Conservation (phyloP, 305 asterid genomes). For the Rubia tinctorum region DNA sequence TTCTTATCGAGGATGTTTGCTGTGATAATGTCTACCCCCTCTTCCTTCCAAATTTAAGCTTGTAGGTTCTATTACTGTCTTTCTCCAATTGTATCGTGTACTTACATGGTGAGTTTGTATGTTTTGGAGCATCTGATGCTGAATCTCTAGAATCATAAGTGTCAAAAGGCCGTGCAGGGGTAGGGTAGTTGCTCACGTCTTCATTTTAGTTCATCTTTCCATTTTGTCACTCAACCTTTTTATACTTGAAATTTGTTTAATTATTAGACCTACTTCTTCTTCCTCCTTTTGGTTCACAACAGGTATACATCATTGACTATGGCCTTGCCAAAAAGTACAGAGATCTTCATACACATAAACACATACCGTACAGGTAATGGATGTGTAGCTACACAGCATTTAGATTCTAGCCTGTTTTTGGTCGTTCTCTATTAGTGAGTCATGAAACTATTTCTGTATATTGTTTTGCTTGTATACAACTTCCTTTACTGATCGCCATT, state of each 20-base stretch:
- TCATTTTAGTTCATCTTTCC: not conserved
- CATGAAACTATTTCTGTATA: not conserved
- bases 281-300: constrained; percentile 19
- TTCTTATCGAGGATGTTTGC: not conserved
- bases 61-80: not conserved
- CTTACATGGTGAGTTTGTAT: not conserved
- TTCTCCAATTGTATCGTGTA: not conserved
- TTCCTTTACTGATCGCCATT: not conserved
- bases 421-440: not conserved
- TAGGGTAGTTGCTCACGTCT: not conserved
- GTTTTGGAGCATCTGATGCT: not conserved
- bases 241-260: not conserved
- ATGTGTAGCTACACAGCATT: not conserved
- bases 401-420: not conserved
- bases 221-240: not conserved
- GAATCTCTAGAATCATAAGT: not conserved
- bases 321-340: constrained; percentile 90
- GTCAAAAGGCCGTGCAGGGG: not conserved
- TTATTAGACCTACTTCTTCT: not conserved
- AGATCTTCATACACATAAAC: constrained; percentile 80
- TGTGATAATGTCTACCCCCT: not conserved
- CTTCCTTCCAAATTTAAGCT: too few species aligned
- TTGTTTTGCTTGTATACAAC: not conserved
- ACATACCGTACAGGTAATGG: constrained; percentile 73
- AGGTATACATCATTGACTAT: constrained; percentile 80